Percentiles rank a stretch among this genome's conserved stretches.
These are phyloP conservation scores for Pythium monospermum DNA, from an alignment of 352 stramenopile species.

Conservation along the genomic window DNA sequence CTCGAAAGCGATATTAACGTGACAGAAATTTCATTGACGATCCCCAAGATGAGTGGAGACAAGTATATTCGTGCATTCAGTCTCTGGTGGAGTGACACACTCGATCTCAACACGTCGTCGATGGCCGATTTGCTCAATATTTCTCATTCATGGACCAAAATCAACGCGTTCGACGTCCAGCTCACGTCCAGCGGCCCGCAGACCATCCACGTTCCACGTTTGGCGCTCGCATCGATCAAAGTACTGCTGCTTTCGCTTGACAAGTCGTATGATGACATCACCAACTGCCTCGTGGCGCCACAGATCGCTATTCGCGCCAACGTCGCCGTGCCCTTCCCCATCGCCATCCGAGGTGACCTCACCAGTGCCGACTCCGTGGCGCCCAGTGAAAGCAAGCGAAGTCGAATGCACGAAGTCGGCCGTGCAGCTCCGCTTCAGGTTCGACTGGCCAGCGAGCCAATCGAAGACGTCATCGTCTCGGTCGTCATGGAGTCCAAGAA, in stretches of 20 bases:
- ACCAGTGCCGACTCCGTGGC: constrained; percentile 25
- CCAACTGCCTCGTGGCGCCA: constrained; percentile 36
- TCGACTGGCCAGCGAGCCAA: constrained; percentile 50
- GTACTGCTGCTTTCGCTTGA: constrained; percentile 43
- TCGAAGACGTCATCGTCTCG: constrained; percentile 38
- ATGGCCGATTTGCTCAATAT: constrained; percentile 23
- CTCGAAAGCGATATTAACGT: constrained; percentile 24
- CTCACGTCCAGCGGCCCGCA: constrained; percentile 49
- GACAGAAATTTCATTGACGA: constrained; percentile 30
- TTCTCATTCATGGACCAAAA: constrained; percentile 32
- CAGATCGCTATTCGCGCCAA: constrained; percentile 29
- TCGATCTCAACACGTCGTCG: constrained; percentile 15
- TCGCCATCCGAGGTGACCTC: constrained; percentile 42
- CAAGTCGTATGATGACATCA: constrained; percentile 45
- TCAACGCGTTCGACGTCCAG: constrained; percentile 26
- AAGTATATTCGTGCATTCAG: constrained; percentile 46
- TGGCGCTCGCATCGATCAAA: constrained; percentile 23
- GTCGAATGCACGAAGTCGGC: constrained; percentile 53
- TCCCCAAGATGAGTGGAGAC: constrained; percentile 34
- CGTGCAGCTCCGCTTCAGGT: constrained; percentile 26
- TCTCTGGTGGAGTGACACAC: constrained; percentile 36
- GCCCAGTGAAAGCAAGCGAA: constrained; percentile 33
- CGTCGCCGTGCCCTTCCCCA: constrained; percentile 39
- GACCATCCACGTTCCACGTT: constrained; percentile 21
- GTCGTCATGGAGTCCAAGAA: constrained; percentile 26